A percentile compares a stretch with the other conserved stretches of the same genome.
phyloP scores from a whole-genome alignment of 2,329 filamentous ascomycete genomes.

The Tolypocladium paradoxum region DNA sequence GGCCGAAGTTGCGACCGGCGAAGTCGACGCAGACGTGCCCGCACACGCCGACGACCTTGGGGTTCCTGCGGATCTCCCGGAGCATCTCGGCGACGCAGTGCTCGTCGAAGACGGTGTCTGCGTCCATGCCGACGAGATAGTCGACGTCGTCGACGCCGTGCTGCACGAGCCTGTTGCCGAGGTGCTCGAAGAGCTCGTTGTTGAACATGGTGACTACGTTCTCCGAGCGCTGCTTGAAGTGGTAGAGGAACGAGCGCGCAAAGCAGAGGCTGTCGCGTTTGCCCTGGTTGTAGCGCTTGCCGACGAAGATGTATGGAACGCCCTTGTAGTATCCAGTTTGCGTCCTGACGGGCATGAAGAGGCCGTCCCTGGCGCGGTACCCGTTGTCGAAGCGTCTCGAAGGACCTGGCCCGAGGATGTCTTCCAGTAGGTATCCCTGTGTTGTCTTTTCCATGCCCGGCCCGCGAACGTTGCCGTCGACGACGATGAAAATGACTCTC shows the following conservation, averaged over 20 bases:
- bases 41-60: constrained; percentile 34
- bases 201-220: constrained; percentile 34
- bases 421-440: constrained; percentile 33
- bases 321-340: constrained; percentile 33
- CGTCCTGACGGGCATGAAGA: constrained; percentile 34
- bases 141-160: constrained; percentile 28
- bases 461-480: constrained; percentile 35
- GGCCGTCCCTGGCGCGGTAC: constrained; percentile 33
- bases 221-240: constrained; percentile 32
- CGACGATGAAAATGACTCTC: constrained; percentile 34
- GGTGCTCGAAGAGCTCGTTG: constrained; percentile 29
- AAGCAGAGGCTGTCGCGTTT: constrained; percentile 39
- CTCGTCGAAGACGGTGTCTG: constrained; percentile 34
- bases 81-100: constrained; percentile 34
- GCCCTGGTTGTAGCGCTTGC: constrained; percentile 38
- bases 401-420: constrained; percentile 28
- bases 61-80: constrained; percentile 29
- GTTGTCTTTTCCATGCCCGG: constrained; percentile 37
- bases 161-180: constrained; percentile 26
- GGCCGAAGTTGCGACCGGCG: constrained; percentile 26
- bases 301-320: constrained; percentile 34
- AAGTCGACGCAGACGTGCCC: constrained; percentile 38
- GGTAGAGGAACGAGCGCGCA: constrained; percentile 36
- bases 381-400: constrained; percentile 26
- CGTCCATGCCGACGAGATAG: constrained; percentile 35